Evolutionary conservation across 176 grass and related monocot genomes (phyloP).

Genomic region (Paspalum vaginatum): DNA sequence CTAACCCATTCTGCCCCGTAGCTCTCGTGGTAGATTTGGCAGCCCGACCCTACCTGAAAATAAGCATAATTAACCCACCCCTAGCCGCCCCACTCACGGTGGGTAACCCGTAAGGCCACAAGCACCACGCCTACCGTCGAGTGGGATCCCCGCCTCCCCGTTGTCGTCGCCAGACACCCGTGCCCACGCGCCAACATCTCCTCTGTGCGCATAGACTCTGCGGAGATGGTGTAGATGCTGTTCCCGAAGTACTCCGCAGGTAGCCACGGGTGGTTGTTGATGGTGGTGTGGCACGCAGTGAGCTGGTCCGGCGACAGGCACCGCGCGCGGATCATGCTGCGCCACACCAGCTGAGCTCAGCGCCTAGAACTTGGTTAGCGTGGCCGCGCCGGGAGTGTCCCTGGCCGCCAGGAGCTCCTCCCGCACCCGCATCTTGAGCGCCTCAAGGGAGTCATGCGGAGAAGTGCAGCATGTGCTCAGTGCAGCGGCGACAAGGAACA

Average conservation of each 20-base stretch:
- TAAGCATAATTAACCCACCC: too few species aligned
- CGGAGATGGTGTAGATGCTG: constrained; percentile 25
- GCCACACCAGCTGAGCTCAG: constrained; percentile 62
- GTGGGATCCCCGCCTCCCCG: too few species aligned
- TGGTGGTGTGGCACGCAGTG: constrained; percentile 42
- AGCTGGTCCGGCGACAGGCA: constrained; percentile 6
- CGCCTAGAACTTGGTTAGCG: constrained; percentile 66
- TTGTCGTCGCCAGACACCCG: too few species aligned
- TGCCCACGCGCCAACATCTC: constrained; percentile 44
- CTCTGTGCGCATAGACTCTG: constrained; percentile 14
- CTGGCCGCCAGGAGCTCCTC: constrained; percentile 44
- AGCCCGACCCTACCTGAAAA: too few species aligned
- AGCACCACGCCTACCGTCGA: too few species aligned
- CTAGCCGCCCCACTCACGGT: too few species aligned
- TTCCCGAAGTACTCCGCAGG: constrained; percentile 63
- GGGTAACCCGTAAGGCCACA: too few species aligned
- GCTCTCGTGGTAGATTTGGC: too few species aligned
- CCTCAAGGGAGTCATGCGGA: constrained; percentile 33
- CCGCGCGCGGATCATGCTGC: constrained; percentile 59
- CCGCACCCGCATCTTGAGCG: constrained; percentile 52
- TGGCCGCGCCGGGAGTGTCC: constrained; percentile 29
- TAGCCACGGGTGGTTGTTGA: constrained; percentile 55
- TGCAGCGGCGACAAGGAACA: constrained; percentile 19
- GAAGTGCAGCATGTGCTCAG: constrained; percentile 73
- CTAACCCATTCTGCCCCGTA: too few species aligned